Conservation (phyloP, 2,329 filamentous ascomycete species). For the Malbranchea zuffiana region DNA sequence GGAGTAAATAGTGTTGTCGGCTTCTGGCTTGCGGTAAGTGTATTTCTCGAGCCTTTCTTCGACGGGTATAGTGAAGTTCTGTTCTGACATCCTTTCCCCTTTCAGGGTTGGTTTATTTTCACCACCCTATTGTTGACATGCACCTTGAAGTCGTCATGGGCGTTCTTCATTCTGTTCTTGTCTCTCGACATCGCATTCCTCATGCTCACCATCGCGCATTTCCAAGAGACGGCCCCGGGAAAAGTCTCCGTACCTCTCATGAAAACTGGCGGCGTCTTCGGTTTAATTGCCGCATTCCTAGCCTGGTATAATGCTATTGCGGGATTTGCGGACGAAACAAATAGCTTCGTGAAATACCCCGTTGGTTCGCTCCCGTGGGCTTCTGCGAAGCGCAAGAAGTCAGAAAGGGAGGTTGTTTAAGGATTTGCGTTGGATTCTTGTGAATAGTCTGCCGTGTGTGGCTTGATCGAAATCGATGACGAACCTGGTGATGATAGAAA, state of each 20-base stretch:
- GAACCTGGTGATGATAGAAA: no score
- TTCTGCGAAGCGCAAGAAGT: slow-evolving; percentile 50
- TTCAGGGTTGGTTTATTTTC: slow-evolving; percentile 69
- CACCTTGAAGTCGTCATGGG: slow-evolving; percentile 65
- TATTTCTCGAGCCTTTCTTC: neutral
- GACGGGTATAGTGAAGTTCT: neutral
- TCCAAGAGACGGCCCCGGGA: slow-evolving; percentile 40
- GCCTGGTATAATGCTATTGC: slow-evolving; percentile 83
- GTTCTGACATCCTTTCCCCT: slow-evolving; percentile 9
- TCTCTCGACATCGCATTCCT: slow-evolving; percentile 66
- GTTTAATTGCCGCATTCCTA: slow-evolving; percentile 67
- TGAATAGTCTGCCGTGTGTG: no score
- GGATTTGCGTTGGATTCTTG: no score
- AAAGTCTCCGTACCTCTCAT: slow-evolving; percentile 42
- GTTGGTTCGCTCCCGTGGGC: slow-evolving; percentile 95
- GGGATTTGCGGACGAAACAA: slow-evolving; percentile 59
- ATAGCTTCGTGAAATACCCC: slow-evolving; percentile 85
- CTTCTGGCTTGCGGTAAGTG: slow-evolving; percentile 56
- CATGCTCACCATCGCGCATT: slow-evolving; percentile 55
- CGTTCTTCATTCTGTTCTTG: slow-evolving; percentile 69
- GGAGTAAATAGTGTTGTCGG: slow-evolving; percentile 53
- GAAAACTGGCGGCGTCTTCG: slow-evolving; percentile 66
- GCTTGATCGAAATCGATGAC: no score
- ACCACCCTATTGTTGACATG: slow-evolving; percentile 62
- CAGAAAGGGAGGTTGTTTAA: slow-evolving; percentile 35